Base-by-base conservation (phyloP, 2,329 filamentous ascomycete species). In the Reticulascus tulasneorum region DNA sequence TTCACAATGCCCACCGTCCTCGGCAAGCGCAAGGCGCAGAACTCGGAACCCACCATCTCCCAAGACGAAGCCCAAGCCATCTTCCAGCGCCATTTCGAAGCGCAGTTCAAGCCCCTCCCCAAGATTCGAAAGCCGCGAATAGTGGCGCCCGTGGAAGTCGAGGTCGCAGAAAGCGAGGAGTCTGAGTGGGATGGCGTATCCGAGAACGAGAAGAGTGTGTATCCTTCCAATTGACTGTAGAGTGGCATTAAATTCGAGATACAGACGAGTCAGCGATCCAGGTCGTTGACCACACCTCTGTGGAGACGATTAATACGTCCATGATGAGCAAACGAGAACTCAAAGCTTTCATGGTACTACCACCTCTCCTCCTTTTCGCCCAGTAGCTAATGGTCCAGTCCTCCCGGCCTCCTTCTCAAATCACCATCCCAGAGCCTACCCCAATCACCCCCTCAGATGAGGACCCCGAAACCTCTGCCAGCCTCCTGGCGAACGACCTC, bases 401-500 rank as follows among this genome's bases (percentile, higher is more conserved):
- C 44, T 76, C 73, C 17, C 66, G 68, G 11, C 67, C 71, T 0
- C 73, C 72, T 10, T 56, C 64, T 45, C 54, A 60, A 48, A 46
- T 52, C 30, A n/a, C n/a, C n/a, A n/a, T n/a, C n/a, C n/a, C n/a
- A n/a, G 35, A 41, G 28, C 35, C 38, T 27, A 26, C 47, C 21
- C 41, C 45, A 47, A 30, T 56, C 26, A 37, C 51, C 20, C n/a
- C 58, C 18, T 46, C 54, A 12, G 47, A 55, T 38, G 38, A 50
- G 10, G 56, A 69, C 20, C 62, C 72, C 40, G 77, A 84, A 53
- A 76, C 83, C 53, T 73, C 74, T 33, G 71, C 71, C 45, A 75
- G 75, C 9, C 84, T 94, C 44, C 73, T 97, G 13, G 89, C 90
- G 58, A 90, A 96, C 60, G 93, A 97, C 59, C 79, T 95, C 35